Conservation (phyloP, 1,284 basidiomycete genomes). For the Austroboletus sp. region DNA sequence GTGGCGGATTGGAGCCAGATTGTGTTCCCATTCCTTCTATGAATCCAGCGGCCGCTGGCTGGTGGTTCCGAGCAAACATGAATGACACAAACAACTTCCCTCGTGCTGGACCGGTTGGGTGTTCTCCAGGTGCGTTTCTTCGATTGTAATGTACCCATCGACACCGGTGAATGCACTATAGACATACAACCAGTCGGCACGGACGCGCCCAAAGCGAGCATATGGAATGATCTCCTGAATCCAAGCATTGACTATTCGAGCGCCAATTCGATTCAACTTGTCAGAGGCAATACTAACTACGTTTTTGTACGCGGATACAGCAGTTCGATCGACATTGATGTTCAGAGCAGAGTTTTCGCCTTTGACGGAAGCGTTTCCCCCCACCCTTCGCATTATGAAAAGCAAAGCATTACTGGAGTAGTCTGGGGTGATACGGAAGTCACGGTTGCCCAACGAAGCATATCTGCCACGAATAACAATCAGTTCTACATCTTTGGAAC, state of each 20-base stretch:
- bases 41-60: slow-evolving; percentile 11
- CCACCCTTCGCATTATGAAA: slow-evolving; percentile 1
- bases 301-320: slow-evolving; percentile 15
- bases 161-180: not conserved
- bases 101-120: not conserved
- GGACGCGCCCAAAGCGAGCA: not conserved
- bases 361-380: not conserved
- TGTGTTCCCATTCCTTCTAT: slow-evolving; percentile 6
- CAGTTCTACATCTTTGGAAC: slow-evolving; percentile 9
- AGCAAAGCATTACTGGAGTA: not conserved
- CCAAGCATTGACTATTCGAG: slow-evolving; percentile 6
- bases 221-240: slow-evolving; percentile 3
- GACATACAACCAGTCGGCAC: slow-evolving; percentile 13
- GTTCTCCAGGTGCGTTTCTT: slow-evolving; percentile 4
- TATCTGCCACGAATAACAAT: slow-evolving; percentile 1
- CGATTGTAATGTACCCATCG: not conserved
- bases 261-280: slow-evolving; percentile 5
- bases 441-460: slow-evolving; percentile 4
- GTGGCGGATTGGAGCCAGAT: no score
- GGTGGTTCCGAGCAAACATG: slow-evolving; percentile 9
- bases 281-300: slow-evolving; percentile 8
- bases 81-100: slow-evolving; percentile 10
- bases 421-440: not conserved
- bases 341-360: slow-evolving; percentile 6
- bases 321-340: slow-evolving; percentile 8